A percentile compares a stretch with the other conserved stretches of the same genome.
phyloP scores from a whole-genome alignment of 306 rosid genomes.

The Cicer judaicum region DNA sequence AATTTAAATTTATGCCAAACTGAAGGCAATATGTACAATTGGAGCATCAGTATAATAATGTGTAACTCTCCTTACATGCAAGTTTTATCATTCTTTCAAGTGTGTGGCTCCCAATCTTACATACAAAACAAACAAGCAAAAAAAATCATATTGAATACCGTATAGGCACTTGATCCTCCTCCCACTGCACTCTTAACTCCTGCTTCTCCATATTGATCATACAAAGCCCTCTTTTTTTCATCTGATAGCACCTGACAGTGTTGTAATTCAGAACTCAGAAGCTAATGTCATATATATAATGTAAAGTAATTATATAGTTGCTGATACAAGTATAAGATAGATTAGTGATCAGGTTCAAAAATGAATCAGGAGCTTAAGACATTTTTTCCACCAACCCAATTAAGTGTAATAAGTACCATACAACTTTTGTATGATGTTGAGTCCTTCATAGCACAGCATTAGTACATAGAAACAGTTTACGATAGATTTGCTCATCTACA shows the following conservation, averaged over 20 bases:
- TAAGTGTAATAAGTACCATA: neutral
- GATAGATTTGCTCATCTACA: conserved; percentile 21
- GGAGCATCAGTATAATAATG: conserved; percentile 15
- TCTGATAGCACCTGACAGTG: conserved; percentile 97
- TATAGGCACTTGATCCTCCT: conserved; percentile 81
- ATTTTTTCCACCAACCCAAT: conserved; percentile 37
- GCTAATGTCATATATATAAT: conserved; percentile 49
- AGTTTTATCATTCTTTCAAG: conserved; percentile 9
- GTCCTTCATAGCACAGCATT: conserved; percentile 23
- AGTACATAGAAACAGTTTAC: neutral
- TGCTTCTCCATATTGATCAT: conserved; percentile 97
- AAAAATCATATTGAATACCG: conserved; percentile 61
- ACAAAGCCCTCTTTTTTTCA: conserved; percentile 92
- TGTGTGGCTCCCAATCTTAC: conserved; percentile 8
- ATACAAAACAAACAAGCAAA: conserved; percentile 26
- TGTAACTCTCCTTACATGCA: conserved; percentile 5
- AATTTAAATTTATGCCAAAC: conserved; percentile 36
- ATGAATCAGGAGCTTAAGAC: conserved; percentile 19
- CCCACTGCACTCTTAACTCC: conserved; percentile 91
- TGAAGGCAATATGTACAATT: conserved; percentile 15
- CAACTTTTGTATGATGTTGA: conserved; percentile 4
- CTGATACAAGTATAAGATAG: conserved; percentile 28
- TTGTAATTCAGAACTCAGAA: conserved; percentile 72
- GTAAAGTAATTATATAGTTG: conserved; percentile 29
- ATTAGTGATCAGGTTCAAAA: conserved; percentile 1